Base-by-base conservation (phyloP, 495 filamentous ascomycete species). In the Hyaloscypha bicolor region DNA sequence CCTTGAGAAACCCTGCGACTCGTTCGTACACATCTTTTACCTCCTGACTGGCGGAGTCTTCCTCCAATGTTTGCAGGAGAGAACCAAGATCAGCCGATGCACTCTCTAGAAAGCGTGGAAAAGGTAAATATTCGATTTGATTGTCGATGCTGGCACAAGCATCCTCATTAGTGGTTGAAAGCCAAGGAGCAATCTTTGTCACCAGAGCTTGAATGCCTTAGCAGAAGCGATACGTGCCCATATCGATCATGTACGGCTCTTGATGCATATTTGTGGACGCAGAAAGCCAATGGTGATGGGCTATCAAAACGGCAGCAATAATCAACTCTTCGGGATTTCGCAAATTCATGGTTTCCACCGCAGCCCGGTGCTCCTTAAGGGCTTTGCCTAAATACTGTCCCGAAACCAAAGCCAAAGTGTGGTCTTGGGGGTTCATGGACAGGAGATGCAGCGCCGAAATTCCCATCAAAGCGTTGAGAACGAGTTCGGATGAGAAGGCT, bases 171-270 rank as follows among this genome's bases (percentile, higher is more conserved):
- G 1, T 21, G 8, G 6, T n/a, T 30, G 6, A 37, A 6, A 39
- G 59, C 29, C n/a, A 45, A 37, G n/a, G 59, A 21, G 60, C 33
- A 62, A 2, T 9, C 31, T 21, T 21, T 16, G 39, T 14, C 2
- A 61, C 31, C 25, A 62, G 31, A 32, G 57, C 32, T 35, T 56
- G 25, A 11, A 63, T 63, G n/a, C 65, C 65, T 22, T 48, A 0
- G n/a, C 60, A 63, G 29, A 68, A 63, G n/a, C 31, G 9, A 42
- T 56, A 68, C n/a, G 65, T 68, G 19, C 57, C 45, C 25, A 62
- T 29, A n/a, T 56, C 32, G 4, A 57, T 57, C 6, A 33, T 32
- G 19, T 68, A 68, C 2, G 22, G 45, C n/a, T 62, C 51, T 9
- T 63, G 19, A 31, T 22, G 1, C 8, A 12, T 11, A 1, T 52